Percentiles rank a stretch among this genome's conserved stretches.
Conservation (phyloP, 176 grass and related monocot genomes). For the Musa beccarii region DNA sequence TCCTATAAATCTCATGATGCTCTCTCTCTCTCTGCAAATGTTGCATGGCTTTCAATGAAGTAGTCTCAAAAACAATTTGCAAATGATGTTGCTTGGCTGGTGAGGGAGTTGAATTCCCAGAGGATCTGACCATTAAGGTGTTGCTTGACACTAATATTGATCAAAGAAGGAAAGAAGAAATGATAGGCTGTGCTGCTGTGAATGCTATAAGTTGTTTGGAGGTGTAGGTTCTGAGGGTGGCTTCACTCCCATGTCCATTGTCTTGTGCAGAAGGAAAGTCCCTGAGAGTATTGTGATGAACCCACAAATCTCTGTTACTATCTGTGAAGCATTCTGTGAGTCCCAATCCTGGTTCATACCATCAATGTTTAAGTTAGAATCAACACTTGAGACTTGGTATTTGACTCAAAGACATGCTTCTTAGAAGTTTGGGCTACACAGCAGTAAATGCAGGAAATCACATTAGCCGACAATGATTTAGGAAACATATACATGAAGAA, state of each 20-base stretch:
- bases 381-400: too few species aligned
- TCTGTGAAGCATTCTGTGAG: conserved; percentile 37
- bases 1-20: not conserved
- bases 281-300: conserved; percentile 45
- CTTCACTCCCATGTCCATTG: conserved; percentile 25
- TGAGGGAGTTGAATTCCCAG: not conserved
- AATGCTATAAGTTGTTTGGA: not conserved
- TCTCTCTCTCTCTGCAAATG: not conserved
- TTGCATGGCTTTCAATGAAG: not conserved
- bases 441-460: too few species aligned
- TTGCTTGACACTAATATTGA: not conserved
- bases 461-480: too few species aligned
- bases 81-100: not conserved
- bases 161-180: not conserved
- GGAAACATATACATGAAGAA: too few species aligned
- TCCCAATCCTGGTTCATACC: conserved; percentile 37
- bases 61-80: not conserved
- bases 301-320: conserved; percentile 37
- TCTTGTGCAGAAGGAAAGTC: conserved; percentile 45
- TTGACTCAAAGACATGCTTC: too few species aligned
- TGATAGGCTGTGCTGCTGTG: not conserved
- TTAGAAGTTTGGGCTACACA: too few species aligned
- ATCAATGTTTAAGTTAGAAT: not conserved
- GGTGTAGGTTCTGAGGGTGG: not conserved
- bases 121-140: not conserved